Evolutionary conservation across 176 grass and related monocot species (phyloP).

Genomic region (Leersia perrieri): DNA sequence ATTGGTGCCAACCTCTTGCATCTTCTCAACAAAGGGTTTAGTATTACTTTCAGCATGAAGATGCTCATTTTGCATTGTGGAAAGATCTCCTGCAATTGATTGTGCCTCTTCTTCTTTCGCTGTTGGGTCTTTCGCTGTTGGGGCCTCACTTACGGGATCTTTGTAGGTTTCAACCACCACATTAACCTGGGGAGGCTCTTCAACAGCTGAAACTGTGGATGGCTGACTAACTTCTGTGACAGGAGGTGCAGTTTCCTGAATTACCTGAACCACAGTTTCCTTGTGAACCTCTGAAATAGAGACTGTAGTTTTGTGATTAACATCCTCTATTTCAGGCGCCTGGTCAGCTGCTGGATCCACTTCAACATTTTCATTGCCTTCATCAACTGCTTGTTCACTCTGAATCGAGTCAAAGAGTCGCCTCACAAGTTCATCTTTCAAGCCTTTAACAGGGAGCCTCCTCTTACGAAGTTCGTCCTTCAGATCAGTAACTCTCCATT

Average conservation of each 20-base stretch:
- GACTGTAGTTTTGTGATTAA: conserved; percentile 27
- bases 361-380: conserved; percentile 21
- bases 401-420: conserved; percentile 72
- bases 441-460: conserved; percentile 72
- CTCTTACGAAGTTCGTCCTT: conserved; percentile 91
- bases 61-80: conserved; percentile 23
- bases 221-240: conserved; percentile 7
- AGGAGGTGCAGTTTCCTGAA: conserved; percentile 33
- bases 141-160: conserved; percentile 7
- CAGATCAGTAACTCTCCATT: conserved; percentile 94
- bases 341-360: not conserved
- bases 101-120: conserved; percentile 20
- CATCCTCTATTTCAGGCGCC: conserved; percentile 22
- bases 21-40: conserved; percentile 21
- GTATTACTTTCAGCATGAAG: not conserved
- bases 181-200: not conserved
- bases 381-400: conserved; percentile 32
- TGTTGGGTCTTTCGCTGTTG: conserved; percentile 17
- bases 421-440: conserved; percentile 96
- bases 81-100: conserved; percentile 30
- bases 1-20: conserved; percentile 26
- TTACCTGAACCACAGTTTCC: conserved; percentile 36
- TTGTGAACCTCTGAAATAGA: conserved; percentile 20
- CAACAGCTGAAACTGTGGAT: not conserved
- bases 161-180: conserved; percentile 15